Evolutionary conservation across 108 stramenopile genomes (phyloP), one percentile per base, ranked within the genome.

Genomic region (Aureococcus anophagefferens): DNA sequence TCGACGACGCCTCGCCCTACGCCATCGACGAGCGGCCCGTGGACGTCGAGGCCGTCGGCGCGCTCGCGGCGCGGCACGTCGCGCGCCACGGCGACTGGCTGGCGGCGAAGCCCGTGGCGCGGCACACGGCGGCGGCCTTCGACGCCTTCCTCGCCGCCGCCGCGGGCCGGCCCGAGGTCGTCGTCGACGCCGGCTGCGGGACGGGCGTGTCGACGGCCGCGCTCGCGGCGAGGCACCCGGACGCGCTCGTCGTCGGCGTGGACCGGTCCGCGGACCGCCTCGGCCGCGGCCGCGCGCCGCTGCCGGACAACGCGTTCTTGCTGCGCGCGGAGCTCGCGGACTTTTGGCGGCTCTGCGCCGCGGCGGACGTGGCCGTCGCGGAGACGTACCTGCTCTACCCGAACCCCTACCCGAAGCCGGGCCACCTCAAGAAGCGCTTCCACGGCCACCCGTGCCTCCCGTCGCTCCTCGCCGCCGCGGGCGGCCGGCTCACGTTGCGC

Each of bases 391-490:
- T 93, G 33, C 75, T 93, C 31, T 95, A 95, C 83, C 94, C 94
- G 33, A 95, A 95, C 81, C 94, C 94, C 0, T 93, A 95, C 81
- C 94, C 94, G 14, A 95, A 90, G 72, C 80, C 83, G 62, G 63
- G 66, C 30, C 87, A 91, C 63, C 67, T 90, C 15, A 80, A 81
- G 63, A 67, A 72, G 35, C 86, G 94, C 33, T 93, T 85, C 83
- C 93, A 95, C 76, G 94, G 85, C 25, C 94, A 95, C 70, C 85
- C 94, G 28, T 64, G 80, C 66, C 93, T 95, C 70, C 92, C 94
- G 21, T 66, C 92, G 68, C 68, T 95, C 37, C 70, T 89, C 68
- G 17, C 7, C 30, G 64, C 64, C 30, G 30, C 32, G 4, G 64
- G 64, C 11, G 1, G 1, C 18, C 3, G 32, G 1, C 32, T 64